Base-by-base conservation (phyloP, 2,329 filamentous ascomycete species). In the Penicillium occitanis region DNA sequence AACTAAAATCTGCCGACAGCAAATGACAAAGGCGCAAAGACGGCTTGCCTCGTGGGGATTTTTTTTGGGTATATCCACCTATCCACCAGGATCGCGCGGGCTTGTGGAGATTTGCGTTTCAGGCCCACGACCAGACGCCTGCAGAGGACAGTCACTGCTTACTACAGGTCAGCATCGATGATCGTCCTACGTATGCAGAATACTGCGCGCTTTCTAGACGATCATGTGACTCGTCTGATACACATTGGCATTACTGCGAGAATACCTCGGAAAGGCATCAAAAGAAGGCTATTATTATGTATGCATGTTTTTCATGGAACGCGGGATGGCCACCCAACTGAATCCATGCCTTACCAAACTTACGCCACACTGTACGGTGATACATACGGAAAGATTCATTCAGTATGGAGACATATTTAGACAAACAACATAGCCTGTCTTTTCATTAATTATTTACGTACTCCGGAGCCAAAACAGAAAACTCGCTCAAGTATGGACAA, bases 21-120 rank as follows among this genome's bases (percentile, higher is more conserved):
- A 57, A 57, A 57, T 57, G 33, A 57, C 10, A 40, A 37, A 37
- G 53, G 17, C 33, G 33, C 50, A 33, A 53, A 53, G 50, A n/a
- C 25, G 50, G 28, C 53, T 25, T 22, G 53, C 53, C 53, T 57
- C 53, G 53, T 57, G 53, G 53, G 53, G 53, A 40, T 40, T 40
- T n/a, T 6, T 40, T 40, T 40, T 40, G 33, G 53, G 53, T 14
- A 57, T 25, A 57, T 25, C n/a, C 30, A 57, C n/a, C 33, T 57
- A 40, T 40, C 53, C 53, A 57, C 53, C 53, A 57, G 33, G 53
- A 55, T 55, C 50, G 51, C 30, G 50, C 50, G 50, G 50, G 50
- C 50, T 33, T 8, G 53, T 57, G 53, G 53, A 25, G 53, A 22
- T 37, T 37, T 37, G 53, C 53, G 53, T 57, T 57, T 57, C 53